Evolutionary conservation across 352 stramenopile species (phyloP).

Genomic region (Globisporangium camurandrum): DNA sequence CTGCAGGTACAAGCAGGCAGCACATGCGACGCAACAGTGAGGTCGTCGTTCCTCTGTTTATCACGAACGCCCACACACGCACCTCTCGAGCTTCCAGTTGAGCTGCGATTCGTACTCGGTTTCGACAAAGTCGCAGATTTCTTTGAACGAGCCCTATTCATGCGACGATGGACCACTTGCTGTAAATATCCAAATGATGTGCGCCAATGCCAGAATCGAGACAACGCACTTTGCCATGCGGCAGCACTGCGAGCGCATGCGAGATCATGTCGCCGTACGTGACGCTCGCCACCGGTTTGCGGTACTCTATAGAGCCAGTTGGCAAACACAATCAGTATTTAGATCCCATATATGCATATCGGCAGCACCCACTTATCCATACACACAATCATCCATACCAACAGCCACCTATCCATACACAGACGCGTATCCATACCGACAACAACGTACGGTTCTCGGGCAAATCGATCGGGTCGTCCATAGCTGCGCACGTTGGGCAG

Average conservation of each 20-base stretch:
- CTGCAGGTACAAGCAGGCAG: constrained; percentile 17
- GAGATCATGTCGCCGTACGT: constrained; percentile 89
- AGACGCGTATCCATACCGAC: neutral
- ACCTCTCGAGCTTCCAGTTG: constrained; percentile 89
- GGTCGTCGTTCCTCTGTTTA: no score
- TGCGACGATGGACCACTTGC: no score
- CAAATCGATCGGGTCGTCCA: constrained; percentile 33
- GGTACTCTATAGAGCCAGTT: no score
- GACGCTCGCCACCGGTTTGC: constrained; percentile 70
- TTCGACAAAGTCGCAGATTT: constrained; percentile 88
- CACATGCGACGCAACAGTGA: no score
- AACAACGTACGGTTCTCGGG: constrained; percentile 59
- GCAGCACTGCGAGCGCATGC: constrained; percentile 59
- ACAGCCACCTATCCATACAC: neutral
- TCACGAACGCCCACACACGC: constrained; percentile 7
- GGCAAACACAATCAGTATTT: neutral
- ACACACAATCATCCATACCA: neutral
- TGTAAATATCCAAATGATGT: no score
- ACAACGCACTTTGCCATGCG: constrained; percentile 48
- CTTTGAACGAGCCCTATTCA: constrained; percentile 72
- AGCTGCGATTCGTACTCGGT: constrained; percentile 79
- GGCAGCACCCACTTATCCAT: neutral
- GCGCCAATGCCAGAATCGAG: neutral
- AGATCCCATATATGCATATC: neutral
- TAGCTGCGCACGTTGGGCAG: constrained; percentile 52